Base-by-base conservation (phyloP, 1,284 basidiomycete species). In the Apiotrichum mycotoxinovorans region DNA sequence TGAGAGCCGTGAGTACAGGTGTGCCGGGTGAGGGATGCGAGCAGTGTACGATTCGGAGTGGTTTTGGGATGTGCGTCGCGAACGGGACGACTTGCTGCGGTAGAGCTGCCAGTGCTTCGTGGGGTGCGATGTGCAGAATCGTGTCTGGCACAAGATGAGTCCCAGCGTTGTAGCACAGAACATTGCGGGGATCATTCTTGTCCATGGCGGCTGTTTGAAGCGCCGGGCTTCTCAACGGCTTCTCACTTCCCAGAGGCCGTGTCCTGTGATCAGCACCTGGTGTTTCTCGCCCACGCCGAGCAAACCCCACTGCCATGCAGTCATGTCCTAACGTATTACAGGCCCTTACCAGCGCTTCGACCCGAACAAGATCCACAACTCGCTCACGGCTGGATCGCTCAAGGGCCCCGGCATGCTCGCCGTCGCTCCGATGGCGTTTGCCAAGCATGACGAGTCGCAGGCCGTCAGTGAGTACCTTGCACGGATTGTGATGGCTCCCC, bases 371-470 rank as follows among this genome's bases (percentile, higher is more conserved):
- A 78, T 84, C 26, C 80, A 86, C 34, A 74, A 97, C 75, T 87
- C 84, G 61, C 80, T 98, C 52, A 91, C 90, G 0, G 87, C 87
- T 1, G 93, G 91, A 12, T 83, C 91, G 1, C 81, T 98, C 23
- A 80, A 85, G 23, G 94, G 92, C 0, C 90, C 92, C 0, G 89
- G 89, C 10, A 88, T 85, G 75, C 81, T 96, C 7, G 89, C 90
- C 0, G 73, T 93, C 50, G 80, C 83, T 23, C 90, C 91, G 2
- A 66, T 95, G 2, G 83, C 90, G 8, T 82, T 91, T 20, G 84
- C 84, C n/a, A 83, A 81, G 67, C 79, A 79, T 57, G 89, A 95
- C 74, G 88, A 91, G 71, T 81, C 79, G 11, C 87, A 91, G 76
- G 83, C 83, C 9, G 70, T 85, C 37, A 64, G 74, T 72, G 58